A percentile compares a stretch with the other conserved stretches of the same genome.
phyloP scores from a whole-genome alignment of 331 rosid genomes.

The Pyrus hybrid region DNA sequence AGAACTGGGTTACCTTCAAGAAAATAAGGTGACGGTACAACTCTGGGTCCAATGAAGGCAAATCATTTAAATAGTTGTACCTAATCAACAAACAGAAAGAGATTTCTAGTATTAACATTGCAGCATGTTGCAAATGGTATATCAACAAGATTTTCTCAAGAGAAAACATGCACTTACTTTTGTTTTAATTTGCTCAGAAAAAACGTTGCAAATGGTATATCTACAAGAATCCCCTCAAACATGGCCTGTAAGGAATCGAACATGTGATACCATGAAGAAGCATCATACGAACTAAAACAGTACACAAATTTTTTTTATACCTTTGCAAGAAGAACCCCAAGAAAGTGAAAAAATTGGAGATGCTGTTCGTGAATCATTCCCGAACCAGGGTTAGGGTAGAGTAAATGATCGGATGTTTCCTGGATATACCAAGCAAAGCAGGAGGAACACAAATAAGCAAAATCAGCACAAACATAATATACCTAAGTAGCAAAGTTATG shows the following conservation, averaged over 20 bases:
- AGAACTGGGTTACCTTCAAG: constrained; percentile 49
- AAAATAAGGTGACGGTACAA: constrained; percentile 95
- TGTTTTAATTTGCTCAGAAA: constrained; percentile 94
- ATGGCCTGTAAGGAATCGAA: constrained; percentile 56
- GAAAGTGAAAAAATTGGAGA: constrained; percentile 95
- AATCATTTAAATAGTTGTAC: constrained; percentile 92
- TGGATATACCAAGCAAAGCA: constrained; percentile 29
- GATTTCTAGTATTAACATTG: constrained; percentile 1
- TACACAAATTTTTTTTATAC: constrained; percentile 21
- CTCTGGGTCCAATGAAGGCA: constrained; percentile 96
- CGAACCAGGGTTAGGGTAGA: constrained; percentile 97
- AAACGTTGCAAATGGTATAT: constrained; percentile 95
- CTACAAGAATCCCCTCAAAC: constrained; percentile 99
- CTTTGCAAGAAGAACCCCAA: constrained; percentile 95
- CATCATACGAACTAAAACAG: neutral
- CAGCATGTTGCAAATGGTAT: neutral
- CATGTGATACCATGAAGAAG: neutral
- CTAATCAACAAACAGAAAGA: constrained; percentile 24
- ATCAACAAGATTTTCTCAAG: neutral
- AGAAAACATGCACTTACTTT: constrained; percentile 48
- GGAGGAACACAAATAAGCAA: constrained; percentile 5
- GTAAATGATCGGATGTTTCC: constrained; percentile 95
- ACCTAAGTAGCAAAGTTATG: neutral
- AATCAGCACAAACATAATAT: neutral
- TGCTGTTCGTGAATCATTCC: constrained; percentile 99